A percentile compares a stretch with the other conserved stretches of the same genome.
Evolutionary conservation across 495 filamentous ascomycete species (phyloP).

Genomic region (Trichoderma virens): DNA sequence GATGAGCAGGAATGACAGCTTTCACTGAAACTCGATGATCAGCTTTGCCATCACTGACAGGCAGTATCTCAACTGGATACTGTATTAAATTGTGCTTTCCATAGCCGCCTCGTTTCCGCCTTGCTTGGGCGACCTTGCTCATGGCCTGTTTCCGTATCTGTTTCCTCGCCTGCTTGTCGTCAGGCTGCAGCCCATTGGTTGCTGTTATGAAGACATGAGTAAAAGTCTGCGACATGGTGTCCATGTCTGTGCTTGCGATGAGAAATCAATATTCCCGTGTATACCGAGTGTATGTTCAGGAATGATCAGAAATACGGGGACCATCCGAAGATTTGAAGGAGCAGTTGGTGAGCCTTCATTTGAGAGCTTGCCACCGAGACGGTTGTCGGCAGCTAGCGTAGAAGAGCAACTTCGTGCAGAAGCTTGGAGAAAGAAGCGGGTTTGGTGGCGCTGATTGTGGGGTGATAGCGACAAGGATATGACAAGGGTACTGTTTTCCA

Average conservation of each 20-base stretch:
- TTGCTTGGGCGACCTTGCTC: neutral
- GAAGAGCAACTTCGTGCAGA: too few species aligned
- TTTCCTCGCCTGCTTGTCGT: neutral
- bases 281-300: neutral
- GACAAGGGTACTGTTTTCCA: conserved; percentile 5
- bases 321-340: neutral
- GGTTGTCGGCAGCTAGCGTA: too few species aligned
- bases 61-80: neutral
- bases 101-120: neutral
- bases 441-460: neutral
- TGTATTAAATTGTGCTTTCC: neutral
- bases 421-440: neutral
- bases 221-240: neutral
- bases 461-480: neutral
- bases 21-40: neutral
- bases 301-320: neutral
- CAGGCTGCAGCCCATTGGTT: neutral
- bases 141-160: conserved; percentile 3
- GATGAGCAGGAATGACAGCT: neutral
- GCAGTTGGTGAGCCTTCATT: neutral
- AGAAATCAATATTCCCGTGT: neutral
- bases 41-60: neutral
- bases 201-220: neutral
- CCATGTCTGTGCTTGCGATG: neutral
- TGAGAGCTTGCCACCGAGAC: too few species aligned